Evolutionary conservation across 1,139 yeast species (phyloP).

Genomic region (Pichia terricola): DNA sequence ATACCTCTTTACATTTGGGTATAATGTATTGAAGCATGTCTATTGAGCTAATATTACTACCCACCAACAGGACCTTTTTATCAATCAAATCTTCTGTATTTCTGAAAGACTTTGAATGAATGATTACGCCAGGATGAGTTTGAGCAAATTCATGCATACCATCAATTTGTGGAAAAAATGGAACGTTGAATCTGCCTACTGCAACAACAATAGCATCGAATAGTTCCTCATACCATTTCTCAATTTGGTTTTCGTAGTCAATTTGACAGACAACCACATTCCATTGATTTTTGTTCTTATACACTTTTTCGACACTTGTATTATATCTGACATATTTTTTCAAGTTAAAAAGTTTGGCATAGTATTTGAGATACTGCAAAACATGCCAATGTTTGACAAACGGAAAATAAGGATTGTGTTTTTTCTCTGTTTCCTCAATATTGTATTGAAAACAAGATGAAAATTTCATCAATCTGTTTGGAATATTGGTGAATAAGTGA

Average conservation of each 20-base stretch:
- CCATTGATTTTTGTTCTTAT: constrained; percentile 17
- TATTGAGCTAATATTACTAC: constrained; percentile 42
- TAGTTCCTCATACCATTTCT: constrained; percentile 26
- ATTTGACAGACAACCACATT: constrained; percentile 11
- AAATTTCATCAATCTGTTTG: constrained; percentile 34
- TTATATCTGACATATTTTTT: constrained; percentile 29
- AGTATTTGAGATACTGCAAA: constrained; percentile 24
- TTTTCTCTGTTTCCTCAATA: constrained; percentile 3
- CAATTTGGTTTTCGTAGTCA: constrained; percentile 4
- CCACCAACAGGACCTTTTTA: constrained; percentile 40
- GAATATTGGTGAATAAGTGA: constrained; percentile 38
- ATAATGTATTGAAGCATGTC: constrained; percentile 42
- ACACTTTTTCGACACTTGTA: constrained; percentile 32
- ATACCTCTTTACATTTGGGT: constrained; percentile 27
- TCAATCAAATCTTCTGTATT: constrained; percentile 25
- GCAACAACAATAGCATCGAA: constrained; percentile 38
- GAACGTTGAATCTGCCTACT: constrained; percentile 37
- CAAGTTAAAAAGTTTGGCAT: constrained; percentile 25
- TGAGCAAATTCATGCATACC: constrained; percentile 33
- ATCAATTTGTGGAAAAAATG: constrained; percentile 35
- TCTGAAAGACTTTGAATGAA: constrained; percentile 37
- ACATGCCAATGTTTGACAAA: constrained; percentile 30
- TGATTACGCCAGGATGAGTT: constrained; percentile 23
- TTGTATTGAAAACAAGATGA: constrained; percentile 22
- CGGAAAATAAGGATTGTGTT: constrained; percentile 33